Percentiles rank a stretch among this genome's conserved stretches.
Evolutionary conservation across 1,139 yeast species (phyloP).

Genomic region (Candida pseudoviswanathii): DNA sequence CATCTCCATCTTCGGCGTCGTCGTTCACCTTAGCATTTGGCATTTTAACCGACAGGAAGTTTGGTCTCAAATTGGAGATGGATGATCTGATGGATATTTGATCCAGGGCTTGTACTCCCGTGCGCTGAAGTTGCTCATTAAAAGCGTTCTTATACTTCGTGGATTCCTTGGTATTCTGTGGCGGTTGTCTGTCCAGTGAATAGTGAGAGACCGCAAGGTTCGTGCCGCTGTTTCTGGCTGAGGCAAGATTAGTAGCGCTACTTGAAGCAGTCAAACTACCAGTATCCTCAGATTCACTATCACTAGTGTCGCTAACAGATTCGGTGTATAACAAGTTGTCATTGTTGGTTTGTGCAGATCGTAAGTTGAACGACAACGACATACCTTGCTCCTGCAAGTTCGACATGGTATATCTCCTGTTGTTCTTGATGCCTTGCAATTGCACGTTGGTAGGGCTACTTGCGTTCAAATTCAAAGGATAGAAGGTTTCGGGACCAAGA

Average conservation of each 20-base stretch:
- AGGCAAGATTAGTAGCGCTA: neutral
- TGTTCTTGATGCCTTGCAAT: constrained; percentile 25
- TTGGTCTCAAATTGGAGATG: constrained; percentile 54
- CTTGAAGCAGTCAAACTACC: neutral
- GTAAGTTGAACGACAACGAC: constrained; percentile 66
- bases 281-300: constrained; percentile 28
- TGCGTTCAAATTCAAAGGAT: constrained; percentile 29
- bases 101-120: constrained; percentile 19
- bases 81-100: constrained; percentile 36
- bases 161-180: neutral
- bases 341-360: constrained; percentile 37
- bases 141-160: constrained; percentile 9
- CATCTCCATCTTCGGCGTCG: constrained; percentile 45
- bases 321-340: constrained; percentile 29
- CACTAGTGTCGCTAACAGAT: constrained; percentile 27
- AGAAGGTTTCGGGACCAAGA: constrained; percentile 17
- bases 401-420: constrained; percentile 53
- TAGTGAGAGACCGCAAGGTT: constrained; percentile 1
- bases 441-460: constrained; percentile 17
- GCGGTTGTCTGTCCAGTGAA: constrained; percentile 1
- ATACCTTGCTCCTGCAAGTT: constrained; percentile 73
- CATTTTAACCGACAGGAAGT: constrained; percentile 75
- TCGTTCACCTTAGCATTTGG: constrained; percentile 74
- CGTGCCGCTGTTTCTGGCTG: constrained; percentile 1
- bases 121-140: constrained; percentile 5